Evolutionary conservation across 2,329 filamentous ascomycete genomes (phyloP).

Genomic region (Fusarium poae): DNA sequence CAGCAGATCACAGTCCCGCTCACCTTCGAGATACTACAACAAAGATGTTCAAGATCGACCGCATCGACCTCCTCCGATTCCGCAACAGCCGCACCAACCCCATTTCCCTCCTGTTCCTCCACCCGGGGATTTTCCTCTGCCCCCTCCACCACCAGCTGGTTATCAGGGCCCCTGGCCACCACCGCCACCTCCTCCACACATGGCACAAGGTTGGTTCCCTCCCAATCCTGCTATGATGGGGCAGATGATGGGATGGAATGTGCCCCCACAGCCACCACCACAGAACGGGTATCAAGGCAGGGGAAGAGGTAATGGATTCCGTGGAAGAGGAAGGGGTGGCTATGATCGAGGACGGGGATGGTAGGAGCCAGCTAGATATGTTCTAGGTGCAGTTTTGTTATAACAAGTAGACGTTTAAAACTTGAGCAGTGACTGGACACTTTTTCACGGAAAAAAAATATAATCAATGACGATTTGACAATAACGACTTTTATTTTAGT

Average conservation of each 20-base stretch:
- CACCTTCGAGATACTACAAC: slow-evolving; percentile 39
- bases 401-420: not conserved
- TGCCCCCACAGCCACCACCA: slow-evolving; percentile 42
- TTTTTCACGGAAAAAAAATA: not conserved
- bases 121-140: slow-evolving; percentile 18
- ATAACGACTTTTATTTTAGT: slow-evolving; percentile 49
- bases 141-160: slow-evolving; percentile 49
- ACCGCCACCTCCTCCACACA: slow-evolving; percentile 51
- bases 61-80: slow-evolving; percentile 46
- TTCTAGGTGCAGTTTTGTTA: not conserved
- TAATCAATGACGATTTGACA: slow-evolving; percentile 34
- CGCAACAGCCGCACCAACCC: slow-evolving; percentile 40
- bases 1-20: slow-evolving; percentile 47
- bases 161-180: slow-evolving; percentile 60
- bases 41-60: slow-evolving; percentile 25
- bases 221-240: slow-evolving; percentile 47
- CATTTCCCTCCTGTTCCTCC: slow-evolving; percentile 42
- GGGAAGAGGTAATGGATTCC: slow-evolving; percentile 44
- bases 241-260: slow-evolving; percentile 49
- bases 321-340: slow-evolving; percentile 50
- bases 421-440: not conserved
- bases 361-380: slow-evolving; percentile 4
- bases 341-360: slow-evolving; percentile 53
- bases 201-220: slow-evolving; percentile 48
- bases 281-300: slow-evolving; percentile 45